Base-by-base conservation (phyloP, 139 green algal genomes). In the Diplosphaera chodatii region DNA sequence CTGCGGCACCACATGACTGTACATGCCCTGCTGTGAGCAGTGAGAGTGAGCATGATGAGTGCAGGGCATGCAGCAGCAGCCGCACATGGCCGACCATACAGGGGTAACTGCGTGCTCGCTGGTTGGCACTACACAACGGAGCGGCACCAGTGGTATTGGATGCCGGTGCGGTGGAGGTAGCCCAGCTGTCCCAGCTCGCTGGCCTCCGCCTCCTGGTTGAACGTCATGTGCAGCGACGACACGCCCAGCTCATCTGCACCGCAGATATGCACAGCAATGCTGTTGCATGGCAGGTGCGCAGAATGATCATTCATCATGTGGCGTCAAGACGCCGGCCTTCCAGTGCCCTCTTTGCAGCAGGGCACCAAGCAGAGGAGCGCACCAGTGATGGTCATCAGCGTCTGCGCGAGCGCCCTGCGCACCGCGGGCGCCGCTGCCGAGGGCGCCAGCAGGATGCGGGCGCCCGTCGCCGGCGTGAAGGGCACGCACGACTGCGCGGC, bases 391-490 rank as follows among this genome's bases (percentile, higher is more conserved):
- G 68, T 30, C 32, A 78, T 73, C 1, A 92, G 72, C 0, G 75
- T 67, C 33, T 68, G 28, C 0, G 75, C 78, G 66, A 94, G 56
- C 0, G 85, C 83, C 23, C 73, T 74, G 4, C 72, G 34, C 20
- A 95, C 70, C 0, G 71, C 72, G 8, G 40, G 55, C 27, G 22
- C 55, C 22, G 75, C 21, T 28, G 64, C 16, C 1, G 73, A 78
- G 1, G 77, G 66, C 23, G 67, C 65, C 2, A 88, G 66, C 13
- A 94, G 79, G 23, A 94, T 67, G 27, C 86, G 78, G 0, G 74
- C 64, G 25, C 93, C 92, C 1, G 89, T 86, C 3, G 90, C 93
- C 18, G 92, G 92, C 0, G 90, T 92, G 83, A 97, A 98, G 27
- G 92, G 92, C 55, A 98, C 92, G n/a, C 86, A 92, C 16, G 37